Evolutionary conservation across 2,329 filamentous ascomycete species (phyloP).

Genomic region (Uncinocarpus reesii): DNA sequence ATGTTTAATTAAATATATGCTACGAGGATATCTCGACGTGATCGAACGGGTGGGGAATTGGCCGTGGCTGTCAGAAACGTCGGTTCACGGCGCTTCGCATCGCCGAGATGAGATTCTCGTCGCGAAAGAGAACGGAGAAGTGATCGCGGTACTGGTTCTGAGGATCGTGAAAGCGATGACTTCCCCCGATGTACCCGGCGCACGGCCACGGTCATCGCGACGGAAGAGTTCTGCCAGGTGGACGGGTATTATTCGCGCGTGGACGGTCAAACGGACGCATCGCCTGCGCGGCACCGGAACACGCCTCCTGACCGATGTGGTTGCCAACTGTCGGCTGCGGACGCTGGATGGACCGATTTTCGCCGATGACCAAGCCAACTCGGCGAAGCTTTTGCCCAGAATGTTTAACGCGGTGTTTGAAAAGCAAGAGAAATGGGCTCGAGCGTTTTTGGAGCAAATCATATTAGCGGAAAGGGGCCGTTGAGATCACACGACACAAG

Average conservation of each 20-base stretch:
- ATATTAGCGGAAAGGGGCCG: slow-evolving; percentile 16
- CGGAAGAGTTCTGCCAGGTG: slow-evolving; percentile 17
- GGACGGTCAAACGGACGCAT: slow-evolving; percentile 64
- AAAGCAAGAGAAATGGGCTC: slow-evolving; percentile 48
- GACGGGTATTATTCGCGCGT: slow-evolving; percentile 59
- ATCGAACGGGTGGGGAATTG: slow-evolving; percentile 51
- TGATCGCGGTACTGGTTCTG: slow-evolving; percentile 63
- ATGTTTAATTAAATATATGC: slow-evolving; percentile 50
- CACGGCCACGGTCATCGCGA: slow-evolving; percentile 13
- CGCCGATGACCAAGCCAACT: slow-evolving; percentile 67
- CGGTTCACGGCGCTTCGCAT: slow-evolving; percentile 23
- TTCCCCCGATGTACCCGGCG: slow-evolving; percentile 9
- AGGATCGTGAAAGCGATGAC: slow-evolving; percentile 18
- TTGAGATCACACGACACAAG: slow-evolving; percentile 2
- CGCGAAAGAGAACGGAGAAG: slow-evolving; percentile 50
- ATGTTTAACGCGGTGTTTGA: slow-evolving; percentile 54
- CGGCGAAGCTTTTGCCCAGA: slow-evolving; percentile 50
- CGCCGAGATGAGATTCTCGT: slow-evolving; percentile 53
- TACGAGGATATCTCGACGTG: slow-evolving; percentile 51
- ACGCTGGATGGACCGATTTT: slow-evolving; percentile 62
- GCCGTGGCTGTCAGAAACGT: slow-evolving; percentile 49
- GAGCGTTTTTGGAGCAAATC: slow-evolving; percentile 30
- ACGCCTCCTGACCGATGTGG: slow-evolving; percentile 62
- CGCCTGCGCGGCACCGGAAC: slow-evolving; percentile 61
- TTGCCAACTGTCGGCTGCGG: slow-evolving; percentile 55